Conservation (phyloP, 768 basidiomycete genomes). For the Boletus insuetus region DNA sequence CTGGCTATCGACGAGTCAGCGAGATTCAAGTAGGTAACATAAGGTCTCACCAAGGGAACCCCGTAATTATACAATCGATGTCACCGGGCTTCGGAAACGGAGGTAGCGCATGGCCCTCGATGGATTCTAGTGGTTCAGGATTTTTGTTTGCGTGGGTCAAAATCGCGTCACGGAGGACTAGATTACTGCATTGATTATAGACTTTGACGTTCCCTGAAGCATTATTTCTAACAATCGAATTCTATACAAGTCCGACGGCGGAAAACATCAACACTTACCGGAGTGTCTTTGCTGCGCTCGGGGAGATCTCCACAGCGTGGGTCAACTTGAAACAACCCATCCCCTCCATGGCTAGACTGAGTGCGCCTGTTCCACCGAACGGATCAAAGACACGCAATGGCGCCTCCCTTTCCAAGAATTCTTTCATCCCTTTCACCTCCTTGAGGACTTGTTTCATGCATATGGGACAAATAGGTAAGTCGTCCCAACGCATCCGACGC, state of each 20-base stretch:
- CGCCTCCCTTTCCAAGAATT: conserved; percentile 28
- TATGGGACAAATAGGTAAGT: conserved; percentile 44
- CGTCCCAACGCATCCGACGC: conserved; percentile 29
- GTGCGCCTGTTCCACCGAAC: conserved; percentile 54
- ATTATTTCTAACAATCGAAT: conserved; percentile 34
- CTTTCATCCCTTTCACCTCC: conserved; percentile 30
- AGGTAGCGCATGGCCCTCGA: conserved; percentile 42
- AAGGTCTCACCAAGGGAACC: conserved; percentile 69
- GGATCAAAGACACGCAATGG: conserved; percentile 39
- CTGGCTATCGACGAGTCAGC: conserved; percentile 49
- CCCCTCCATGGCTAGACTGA: conserved; percentile 56
- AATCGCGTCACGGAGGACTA: conserved; percentile 55
- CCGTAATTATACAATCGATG: conserved; percentile 62
- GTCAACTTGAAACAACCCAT: conserved; percentile 56
- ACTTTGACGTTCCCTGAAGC: conserved; percentile 53
- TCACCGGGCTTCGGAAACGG: conserved; percentile 48
- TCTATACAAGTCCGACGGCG: neutral
- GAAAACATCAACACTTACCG: conserved; percentile 38
- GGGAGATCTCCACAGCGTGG: conserved; percentile 70
- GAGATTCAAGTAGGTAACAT: neutral
- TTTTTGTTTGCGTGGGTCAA: conserved; percentile 45
- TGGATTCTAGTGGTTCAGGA: conserved; percentile 37
- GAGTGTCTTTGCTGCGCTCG: conserved; percentile 68
- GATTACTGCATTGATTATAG: conserved; percentile 72
- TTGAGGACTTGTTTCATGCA: conserved; percentile 38